Conservation (phyloP, 2,329 filamentous ascomycete species). For the Aspergillus neoniger region DNA sequence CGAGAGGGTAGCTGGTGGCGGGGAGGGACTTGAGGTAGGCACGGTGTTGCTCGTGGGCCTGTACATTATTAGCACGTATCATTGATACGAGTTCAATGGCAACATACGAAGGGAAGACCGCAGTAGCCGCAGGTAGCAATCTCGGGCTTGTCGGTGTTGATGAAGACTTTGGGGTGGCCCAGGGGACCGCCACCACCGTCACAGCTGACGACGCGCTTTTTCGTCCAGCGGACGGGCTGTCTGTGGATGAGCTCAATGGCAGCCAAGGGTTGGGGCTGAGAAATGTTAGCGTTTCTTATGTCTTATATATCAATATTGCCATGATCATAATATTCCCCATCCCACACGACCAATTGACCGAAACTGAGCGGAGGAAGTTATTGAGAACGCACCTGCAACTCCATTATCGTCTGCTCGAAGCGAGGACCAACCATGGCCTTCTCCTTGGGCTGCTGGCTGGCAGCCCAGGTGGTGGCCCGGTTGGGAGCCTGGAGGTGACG, state of each 20-base stretch:
- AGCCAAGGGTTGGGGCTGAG: conserved; percentile 79
- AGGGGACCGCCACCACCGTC: conserved; percentile 89
- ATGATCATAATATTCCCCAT: no score
- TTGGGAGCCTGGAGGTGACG: conserved; percentile 81
- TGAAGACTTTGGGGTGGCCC: conserved; percentile 91
- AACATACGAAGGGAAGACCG: conserved; percentile 86
- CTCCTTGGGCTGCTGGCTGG: conserved; percentile 77
- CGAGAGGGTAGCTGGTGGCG: conserved; percentile 77
- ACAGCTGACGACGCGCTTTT: conserved; percentile 78
- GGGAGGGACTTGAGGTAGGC: conserved; percentile 80
- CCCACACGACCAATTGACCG: no score
- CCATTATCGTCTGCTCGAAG: conserved; percentile 97
- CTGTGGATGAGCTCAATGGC: conserved; percentile 96
- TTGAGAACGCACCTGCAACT: conserved; percentile 70
- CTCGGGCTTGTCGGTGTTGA: conserved; percentile 97
- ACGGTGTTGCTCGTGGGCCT: conserved; percentile 91
- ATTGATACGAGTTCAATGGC: neutral
- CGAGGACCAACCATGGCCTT: conserved; percentile 89
- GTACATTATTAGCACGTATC: conserved; percentile 4
- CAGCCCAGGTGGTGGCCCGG: conserved; percentile 75
- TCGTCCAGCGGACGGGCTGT: conserved; percentile 89
- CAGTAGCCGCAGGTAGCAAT: conserved; percentile 91
- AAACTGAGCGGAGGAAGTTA: no score
- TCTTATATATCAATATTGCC: neutral
- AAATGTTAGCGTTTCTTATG: neutral